Conservation (phyloP, 768 basidiomycete genomes). For the Guyanaporus albipodus region DNA sequence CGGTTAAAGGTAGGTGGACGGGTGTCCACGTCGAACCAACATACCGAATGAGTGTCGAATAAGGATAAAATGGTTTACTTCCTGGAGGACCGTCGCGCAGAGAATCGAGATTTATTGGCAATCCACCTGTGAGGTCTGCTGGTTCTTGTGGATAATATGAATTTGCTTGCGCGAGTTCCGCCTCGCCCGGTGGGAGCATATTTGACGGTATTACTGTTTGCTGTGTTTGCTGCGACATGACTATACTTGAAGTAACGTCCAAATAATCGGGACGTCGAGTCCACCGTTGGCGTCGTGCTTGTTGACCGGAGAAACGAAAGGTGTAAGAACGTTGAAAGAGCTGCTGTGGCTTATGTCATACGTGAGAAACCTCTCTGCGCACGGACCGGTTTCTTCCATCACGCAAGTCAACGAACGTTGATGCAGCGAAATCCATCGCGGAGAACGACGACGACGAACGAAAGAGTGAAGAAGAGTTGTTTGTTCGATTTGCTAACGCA, state of each 20-base stretch:
- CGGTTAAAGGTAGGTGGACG: background rate
- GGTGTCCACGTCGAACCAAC: constrained; percentile 25
- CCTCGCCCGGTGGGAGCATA: constrained; percentile 50
- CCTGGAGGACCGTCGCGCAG: constrained; percentile 84
- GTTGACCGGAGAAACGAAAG: constrained; percentile 25
- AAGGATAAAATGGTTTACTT: constrained; percentile 88
- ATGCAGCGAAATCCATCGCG: constrained; percentile 17
- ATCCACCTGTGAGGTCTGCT: constrained; percentile 75
- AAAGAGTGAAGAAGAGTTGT: constrained; percentile 33
- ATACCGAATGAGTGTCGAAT: constrained; percentile 86
- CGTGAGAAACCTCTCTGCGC: constrained; percentile 44
- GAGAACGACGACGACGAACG: constrained; percentile 29
- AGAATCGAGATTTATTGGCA: constrained; percentile 85
- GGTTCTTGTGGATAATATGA: constrained; percentile 73
- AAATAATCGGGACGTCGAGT: constrained; percentile 10
- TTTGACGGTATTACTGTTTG: constrained; percentile 60
- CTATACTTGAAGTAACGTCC: background rate
- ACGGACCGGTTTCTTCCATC: constrained; percentile 48
- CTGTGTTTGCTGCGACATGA: constrained; percentile 50
- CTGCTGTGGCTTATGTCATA: constrained; percentile 55
- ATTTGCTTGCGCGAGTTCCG: constrained; percentile 50
- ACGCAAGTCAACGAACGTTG: constrained; percentile 22
- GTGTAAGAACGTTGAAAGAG: constrained; percentile 33
- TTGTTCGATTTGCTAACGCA: constrained; percentile 59
- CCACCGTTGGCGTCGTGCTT: constrained; percentile 18